Percentiles rank a stretch among this genome's conserved stretches.
These are phyloP conservation scores for Apiospora koreana DNA, from an alignment of 2,329 filamentous ascomycete genomes.

Conservation along the genomic window DNA sequence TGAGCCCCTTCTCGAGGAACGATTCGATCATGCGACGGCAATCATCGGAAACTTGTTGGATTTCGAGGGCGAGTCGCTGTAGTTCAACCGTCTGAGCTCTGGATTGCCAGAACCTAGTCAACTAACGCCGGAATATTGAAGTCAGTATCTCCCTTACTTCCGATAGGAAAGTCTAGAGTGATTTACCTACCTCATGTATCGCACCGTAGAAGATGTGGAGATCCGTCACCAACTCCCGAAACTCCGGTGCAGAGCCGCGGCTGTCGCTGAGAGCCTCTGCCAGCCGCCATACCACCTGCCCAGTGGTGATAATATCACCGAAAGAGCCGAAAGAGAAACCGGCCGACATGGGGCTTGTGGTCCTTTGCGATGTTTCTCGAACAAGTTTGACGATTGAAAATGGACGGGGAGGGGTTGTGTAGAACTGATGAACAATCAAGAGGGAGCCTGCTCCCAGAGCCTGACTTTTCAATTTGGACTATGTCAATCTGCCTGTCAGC, in stretches of 20 bases:
- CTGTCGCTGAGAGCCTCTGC: slow-evolving; percentile 10
- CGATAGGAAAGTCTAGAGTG: background rate
- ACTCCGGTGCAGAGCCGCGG: slow-evolving; percentile 5
- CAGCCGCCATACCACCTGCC: slow-evolving; percentile 12
- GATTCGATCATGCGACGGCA: background rate
- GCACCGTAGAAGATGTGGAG: background rate
- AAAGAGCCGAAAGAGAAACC: slow-evolving; percentile 9
- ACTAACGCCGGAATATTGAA: background rate
- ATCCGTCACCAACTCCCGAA: background rate
- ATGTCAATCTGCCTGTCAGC: background rate
- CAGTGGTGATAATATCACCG: slow-evolving; percentile 1
- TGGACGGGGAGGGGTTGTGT: no score
- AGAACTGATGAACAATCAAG: background rate
- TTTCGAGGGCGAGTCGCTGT: background rate
- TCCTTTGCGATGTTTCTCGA: background rate
- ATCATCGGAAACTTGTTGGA: background rate
- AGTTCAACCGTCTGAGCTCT: background rate
- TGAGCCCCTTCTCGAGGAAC: background rate
- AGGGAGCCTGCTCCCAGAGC: background rate
- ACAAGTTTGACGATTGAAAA: background rate
- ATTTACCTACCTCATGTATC: background rate
- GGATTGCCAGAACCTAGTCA: background rate
- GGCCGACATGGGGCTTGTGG: background rate
- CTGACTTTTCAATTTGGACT: background rate
- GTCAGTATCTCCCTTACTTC: background rate